phyloP scores from a whole-genome alignment of 768 basidiomycete genomes.

The Xanthoconium stramineum region DNA sequence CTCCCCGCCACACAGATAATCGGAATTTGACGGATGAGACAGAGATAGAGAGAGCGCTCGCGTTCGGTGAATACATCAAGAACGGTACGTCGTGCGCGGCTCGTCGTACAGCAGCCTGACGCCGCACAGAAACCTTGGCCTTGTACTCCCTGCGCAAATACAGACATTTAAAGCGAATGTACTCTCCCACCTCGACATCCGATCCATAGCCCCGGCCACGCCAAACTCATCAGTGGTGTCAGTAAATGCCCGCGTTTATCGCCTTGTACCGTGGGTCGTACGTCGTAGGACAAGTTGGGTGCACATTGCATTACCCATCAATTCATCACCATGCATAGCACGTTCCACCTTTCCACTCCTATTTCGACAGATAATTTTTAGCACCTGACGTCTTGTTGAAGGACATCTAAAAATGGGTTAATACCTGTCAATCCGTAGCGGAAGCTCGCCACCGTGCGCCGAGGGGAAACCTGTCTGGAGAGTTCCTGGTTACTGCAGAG shows the following conservation, averaged over 20 bases:
- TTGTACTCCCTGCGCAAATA: constrained; percentile 83
- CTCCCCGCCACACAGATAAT: constrained; percentile 50
- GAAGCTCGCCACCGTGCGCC: no score
- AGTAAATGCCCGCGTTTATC: no score
- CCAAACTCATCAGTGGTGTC: background rate
- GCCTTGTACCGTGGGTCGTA: background rate
- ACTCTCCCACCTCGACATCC: constrained; percentile 37
- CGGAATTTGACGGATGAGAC: constrained; percentile 57
- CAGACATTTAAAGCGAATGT: constrained; percentile 72
- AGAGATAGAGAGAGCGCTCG: constrained; percentile 75
- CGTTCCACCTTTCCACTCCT: background rate
- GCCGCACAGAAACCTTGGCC: constrained; percentile 68
- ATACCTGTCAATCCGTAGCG: background rate
- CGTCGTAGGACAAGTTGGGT: background rate
- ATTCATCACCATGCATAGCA: background rate
- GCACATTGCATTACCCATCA: background rate
- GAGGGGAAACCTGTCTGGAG: background rate
- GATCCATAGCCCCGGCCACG: constrained; percentile 3
- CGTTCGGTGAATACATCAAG: constrained; percentile 80
- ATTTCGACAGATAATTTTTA: background rate
- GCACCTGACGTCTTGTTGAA: background rate
- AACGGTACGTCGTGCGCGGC: constrained; percentile 50
- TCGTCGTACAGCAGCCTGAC: background rate
- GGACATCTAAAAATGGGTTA: background rate
- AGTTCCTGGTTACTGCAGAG: background rate